Percentiles rank a stretch among this genome's conserved stretches.
Conservation (phyloP, 202 grass and related monocot species). For the Zoysia matrella region DNA sequence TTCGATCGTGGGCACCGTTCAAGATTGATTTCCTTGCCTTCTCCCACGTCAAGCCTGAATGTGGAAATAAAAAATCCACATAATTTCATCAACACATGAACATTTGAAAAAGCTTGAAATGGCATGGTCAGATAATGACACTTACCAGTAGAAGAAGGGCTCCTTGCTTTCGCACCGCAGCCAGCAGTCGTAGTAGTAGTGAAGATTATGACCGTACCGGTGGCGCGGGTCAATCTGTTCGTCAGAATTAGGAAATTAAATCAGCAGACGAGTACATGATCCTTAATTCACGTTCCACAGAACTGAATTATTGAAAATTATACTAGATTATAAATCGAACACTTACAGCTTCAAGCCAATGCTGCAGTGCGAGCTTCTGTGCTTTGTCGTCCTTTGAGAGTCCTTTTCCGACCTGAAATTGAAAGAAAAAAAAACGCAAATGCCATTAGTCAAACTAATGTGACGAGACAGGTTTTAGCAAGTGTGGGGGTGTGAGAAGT, state of each 20-base stretch:
- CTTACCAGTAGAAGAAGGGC: conserved; percentile 95
- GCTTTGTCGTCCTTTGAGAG: conserved; percentile 92
- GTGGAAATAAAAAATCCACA: background rate
- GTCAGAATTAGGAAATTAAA: conserved; percentile 11
- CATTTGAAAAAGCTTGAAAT: background rate
- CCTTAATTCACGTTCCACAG: background rate
- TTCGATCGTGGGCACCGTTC: conserved; percentile 64
- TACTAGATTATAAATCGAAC: background rate
- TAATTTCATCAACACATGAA: background rate
- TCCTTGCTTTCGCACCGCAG: conserved; percentile 85
- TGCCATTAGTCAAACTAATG: background rate
- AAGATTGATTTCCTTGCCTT: conserved; percentile 89
- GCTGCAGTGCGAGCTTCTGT: conserved; percentile 94
- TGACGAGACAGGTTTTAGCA: background rate
- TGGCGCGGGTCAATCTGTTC: conserved; percentile 88
- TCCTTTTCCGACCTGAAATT: conserved; percentile 89
- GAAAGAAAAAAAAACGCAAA: background rate
- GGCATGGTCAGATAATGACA: background rate
- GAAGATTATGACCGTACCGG: conserved; percentile 91
- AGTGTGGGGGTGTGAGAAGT: background rate
- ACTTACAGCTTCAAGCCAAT: conserved; percentile 96
- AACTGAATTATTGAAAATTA: background rate
- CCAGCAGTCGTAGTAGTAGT: conserved; percentile 93
- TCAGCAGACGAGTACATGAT: background rate
- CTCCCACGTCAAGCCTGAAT: conserved; percentile 89